Percentiles rank a stretch among this genome's conserved stretches.
phyloP scores from a whole-genome alignment of 2,329 filamentous ascomycete species.

The Sclerotiophoma versabilis region DNA sequence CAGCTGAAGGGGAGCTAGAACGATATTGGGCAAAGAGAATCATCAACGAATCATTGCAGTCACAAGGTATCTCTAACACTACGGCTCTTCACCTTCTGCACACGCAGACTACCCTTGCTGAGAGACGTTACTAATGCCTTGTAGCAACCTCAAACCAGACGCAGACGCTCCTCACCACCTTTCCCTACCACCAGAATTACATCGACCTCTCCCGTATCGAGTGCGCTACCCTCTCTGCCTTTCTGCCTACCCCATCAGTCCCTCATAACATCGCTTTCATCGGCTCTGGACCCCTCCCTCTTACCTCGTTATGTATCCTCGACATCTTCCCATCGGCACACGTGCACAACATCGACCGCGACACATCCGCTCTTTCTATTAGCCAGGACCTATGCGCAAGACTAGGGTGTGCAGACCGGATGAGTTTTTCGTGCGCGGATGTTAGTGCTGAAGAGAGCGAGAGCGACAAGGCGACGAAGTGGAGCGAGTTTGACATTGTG shows the following conservation, averaged over 20 bases:
- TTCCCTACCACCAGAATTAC: slow-evolving; percentile 61
- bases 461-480: slow-evolving; percentile 16
- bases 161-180: slow-evolving; percentile 42
- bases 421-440: slow-evolving; percentile 52
- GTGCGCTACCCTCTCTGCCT: slow-evolving; percentile 51
- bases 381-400: slow-evolving; percentile 41
- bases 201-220: slow-evolving; percentile 58
- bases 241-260: slow-evolving; percentile 24
- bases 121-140: not conserved
- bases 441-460: slow-evolving; percentile 25
- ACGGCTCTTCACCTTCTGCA: not conserved
- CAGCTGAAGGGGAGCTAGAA: slow-evolving; percentile 57
- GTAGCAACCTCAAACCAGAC: not conserved
- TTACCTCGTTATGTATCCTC: slow-evolving; percentile 57
- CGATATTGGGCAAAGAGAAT: slow-evolving; percentile 54
- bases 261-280: slow-evolving; percentile 56
- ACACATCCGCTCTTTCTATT: slow-evolving; percentile 44
- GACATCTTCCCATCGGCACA: slow-evolving; percentile 39
- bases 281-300: slow-evolving; percentile 59
- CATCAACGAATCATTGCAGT: not conserved
- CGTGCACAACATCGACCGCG: slow-evolving; percentile 55
- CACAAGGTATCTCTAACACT: slow-evolving; percentile 6
- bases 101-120: no score
- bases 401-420: slow-evolving; percentile 42
- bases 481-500: slow-evolving; percentile 54